Evolutionary conservation across 2,329 filamentous ascomycete genomes (phyloP).

Genomic region (Polytolypa hystricis): DNA sequence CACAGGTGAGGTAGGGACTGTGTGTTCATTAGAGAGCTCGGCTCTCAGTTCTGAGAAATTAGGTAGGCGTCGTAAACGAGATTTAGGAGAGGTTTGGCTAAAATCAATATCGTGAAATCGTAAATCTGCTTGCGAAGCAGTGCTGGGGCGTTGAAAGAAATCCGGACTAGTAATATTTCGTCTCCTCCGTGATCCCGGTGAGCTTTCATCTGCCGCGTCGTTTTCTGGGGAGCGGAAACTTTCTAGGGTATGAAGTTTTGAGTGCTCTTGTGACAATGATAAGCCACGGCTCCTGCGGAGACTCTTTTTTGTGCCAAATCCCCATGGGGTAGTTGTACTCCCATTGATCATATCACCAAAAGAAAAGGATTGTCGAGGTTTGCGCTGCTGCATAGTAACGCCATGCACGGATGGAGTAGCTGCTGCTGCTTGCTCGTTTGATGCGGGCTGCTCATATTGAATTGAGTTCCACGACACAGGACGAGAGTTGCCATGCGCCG

Average conservation of each 20-base stretch:
- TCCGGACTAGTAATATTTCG: slow-evolving; percentile 32
- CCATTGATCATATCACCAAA: slow-evolving; percentile 33
- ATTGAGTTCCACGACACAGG: no score
- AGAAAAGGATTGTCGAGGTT: slow-evolving; percentile 40
- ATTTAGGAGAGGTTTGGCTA: slow-evolving; percentile 6
- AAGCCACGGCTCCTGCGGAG: slow-evolving; percentile 16
- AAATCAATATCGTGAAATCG: slow-evolving; percentile 2
- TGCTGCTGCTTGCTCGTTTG: no score
- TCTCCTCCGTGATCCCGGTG: slow-evolving; percentile 19
- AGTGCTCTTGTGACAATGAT: slow-evolving; percentile 15
- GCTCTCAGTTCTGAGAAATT: slow-evolving; percentile 11
- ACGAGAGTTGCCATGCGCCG: no score
- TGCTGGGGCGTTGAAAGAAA: slow-evolving; percentile 25
- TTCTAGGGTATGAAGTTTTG: no score
- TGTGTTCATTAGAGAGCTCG: slow-evolving; percentile 6
- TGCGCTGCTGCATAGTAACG: slow-evolving; percentile 5
- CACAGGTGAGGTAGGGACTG: not conserved
- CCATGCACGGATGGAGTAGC: no score
- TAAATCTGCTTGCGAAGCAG: slow-evolving; percentile 19
- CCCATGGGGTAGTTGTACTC: slow-evolving; percentile 28
- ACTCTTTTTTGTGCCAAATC: slow-evolving; percentile 26
- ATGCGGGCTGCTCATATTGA: slow-evolving; percentile 1
- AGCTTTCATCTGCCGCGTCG: slow-evolving; percentile 15
- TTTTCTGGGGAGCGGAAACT: no score
- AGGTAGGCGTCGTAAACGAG: slow-evolving; percentile 11